Evolutionary conservation across 805 yeast species (phyloP), one percentile per base, ranked within the genome.

Genomic region (Yarrowia sp.): DNA sequence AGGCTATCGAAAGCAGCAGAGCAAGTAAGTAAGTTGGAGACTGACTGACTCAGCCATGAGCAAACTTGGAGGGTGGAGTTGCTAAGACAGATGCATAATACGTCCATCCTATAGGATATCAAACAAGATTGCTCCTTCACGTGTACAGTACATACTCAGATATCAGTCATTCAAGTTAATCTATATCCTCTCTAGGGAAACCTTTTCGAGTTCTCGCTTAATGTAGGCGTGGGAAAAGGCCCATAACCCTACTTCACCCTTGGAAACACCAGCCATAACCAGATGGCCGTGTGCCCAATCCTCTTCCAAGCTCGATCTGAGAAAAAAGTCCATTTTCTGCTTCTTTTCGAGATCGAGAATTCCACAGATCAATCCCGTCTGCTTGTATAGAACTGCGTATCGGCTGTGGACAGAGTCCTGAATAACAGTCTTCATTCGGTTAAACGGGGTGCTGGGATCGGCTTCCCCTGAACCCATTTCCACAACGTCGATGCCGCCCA

Each of bases 251-350:
- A 53, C 44, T 10, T 38, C 24, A 8, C 60, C 60, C 8, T 53
- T 53, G 14, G 44, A 53, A 9, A 53, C 60, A 17, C 60, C 60
- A 9, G 60, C 60, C 60, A 53, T 53, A 17, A 53, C 60, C 60
- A 53, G 60, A 38, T 53, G 60, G 15, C 60, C 60, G 12, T 38
- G 44, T 14, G 60, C 43, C 60, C 60, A 53, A 6, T 53, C 60
- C 20, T 53, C 60, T 9, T 53, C 44, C 14, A 53, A 13, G 9
- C 44, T 38, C 1, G 60, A 53, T 9, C 60, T 24, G 8, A 53
- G 19, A 10, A 53, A 53, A 9, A 53, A 53, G 44, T 53, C 60
- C 60, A 53, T 53, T 17, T 53, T 53, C 9, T 53, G 60, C 14
- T 15, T 36, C 34, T 14, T 38, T 20, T 53, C 34, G 8, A 53